A percentile compares a stretch with the other conserved stretches of the same genome.
These are phyloP conservation scores for Gossypium raimondii DNA, from an alignment of 345 rosid species.

Conservation along the genomic window DNA sequence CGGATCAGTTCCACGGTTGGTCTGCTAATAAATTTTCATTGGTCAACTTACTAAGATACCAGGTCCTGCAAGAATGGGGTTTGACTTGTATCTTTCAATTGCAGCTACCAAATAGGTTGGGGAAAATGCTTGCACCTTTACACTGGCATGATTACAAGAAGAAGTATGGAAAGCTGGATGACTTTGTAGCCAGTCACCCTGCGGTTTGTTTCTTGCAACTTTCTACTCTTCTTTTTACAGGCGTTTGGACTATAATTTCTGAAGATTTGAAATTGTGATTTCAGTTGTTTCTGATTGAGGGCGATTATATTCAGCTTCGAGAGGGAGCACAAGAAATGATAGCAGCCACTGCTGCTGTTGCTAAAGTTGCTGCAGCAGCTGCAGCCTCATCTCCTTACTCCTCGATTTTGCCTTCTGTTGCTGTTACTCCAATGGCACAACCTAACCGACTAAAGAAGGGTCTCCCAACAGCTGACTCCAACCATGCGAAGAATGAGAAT, in stretches of 20 bases:
- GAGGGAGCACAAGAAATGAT: slow-evolving; percentile 7
- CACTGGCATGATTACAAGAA: slow-evolving; percentile 97
- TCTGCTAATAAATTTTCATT: not conserved
- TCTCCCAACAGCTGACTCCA: slow-evolving; percentile 38
- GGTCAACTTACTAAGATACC: slow-evolving; percentile 8
- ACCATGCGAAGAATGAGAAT: slow-evolving; percentile 22
- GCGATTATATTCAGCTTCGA: not conserved
- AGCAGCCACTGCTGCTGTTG: slow-evolving; percentile 62
- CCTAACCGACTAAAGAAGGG: slow-evolving; percentile 54
- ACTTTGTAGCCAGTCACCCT: slow-evolving; percentile 71
- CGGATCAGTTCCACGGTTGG: slow-evolving; percentile 83
- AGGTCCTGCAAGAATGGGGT: not conserved
- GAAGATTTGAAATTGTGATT: slow-evolving; percentile 20
- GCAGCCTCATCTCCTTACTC: slow-evolving; percentile 69
- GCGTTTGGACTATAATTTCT: slow-evolving; percentile 1
- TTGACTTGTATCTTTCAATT: slow-evolving; percentile 17
- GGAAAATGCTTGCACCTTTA: slow-evolving; percentile 94
- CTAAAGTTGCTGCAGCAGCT: slow-evolving; percentile 89
- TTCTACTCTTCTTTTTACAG: not conserved
- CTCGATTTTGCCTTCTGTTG: slow-evolving; percentile 65
- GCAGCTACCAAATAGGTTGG: slow-evolving; percentile 90
- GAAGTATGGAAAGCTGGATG: slow-evolving; percentile 88
- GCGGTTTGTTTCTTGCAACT: slow-evolving; percentile 45
- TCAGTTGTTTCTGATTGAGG: slow-evolving; percentile 40
- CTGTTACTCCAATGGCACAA: slow-evolving; percentile 96